Base-by-base conservation (phyloP, 352 stramenopile genomes). In the Globisporangium splendens region DNA sequence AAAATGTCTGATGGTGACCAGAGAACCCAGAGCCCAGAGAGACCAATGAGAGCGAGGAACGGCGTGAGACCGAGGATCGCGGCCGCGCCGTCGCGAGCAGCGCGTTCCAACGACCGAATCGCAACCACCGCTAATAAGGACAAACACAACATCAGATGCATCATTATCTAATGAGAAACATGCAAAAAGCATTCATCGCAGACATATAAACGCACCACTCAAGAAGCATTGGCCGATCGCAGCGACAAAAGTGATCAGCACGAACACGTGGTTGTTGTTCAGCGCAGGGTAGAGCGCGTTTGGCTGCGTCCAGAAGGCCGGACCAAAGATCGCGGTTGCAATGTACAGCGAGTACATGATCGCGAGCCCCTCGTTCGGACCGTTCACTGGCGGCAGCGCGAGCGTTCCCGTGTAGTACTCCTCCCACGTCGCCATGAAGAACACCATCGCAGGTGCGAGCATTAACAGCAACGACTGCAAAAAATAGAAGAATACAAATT, bases 401-500 rank as follows among this genome's bases (percentile, higher is more conserved):
- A 99, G 75, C 53, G 91, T 92, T n/a, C 95, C 94, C 0, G 92
- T 98, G 79, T 98, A 96, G 74, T 98, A 99, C 71, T 99, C 91
- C 69, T 99, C 97, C 97, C 96, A 99, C n/a, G 95, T 98, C 12
- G 92, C 88, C 72, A 98, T 92, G 63, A 98, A 99, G 69, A 99
- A 99, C 7, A 98, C 85, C 79, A 79, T 95, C 46, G 79, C 87
- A 61, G 65, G 89, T 24, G 73, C 69, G 17, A 82, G 70, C 59
- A 85, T 82, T 50, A 85, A 72, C 49, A 84, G 62, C 58, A 96
- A 72, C 63, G 77, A 91, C 88, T 95, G 66, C 41, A 54, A 56
- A 66, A 13, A 68, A 21, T 43, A 43, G 11, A 43, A 10, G 52
- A 24, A 46, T 38, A 68, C 31, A 68, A 20, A 42, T 41, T 53